Conservation (phyloP, 78 protist genomes). For the Dictyostelium brefeldianum region DNA sequence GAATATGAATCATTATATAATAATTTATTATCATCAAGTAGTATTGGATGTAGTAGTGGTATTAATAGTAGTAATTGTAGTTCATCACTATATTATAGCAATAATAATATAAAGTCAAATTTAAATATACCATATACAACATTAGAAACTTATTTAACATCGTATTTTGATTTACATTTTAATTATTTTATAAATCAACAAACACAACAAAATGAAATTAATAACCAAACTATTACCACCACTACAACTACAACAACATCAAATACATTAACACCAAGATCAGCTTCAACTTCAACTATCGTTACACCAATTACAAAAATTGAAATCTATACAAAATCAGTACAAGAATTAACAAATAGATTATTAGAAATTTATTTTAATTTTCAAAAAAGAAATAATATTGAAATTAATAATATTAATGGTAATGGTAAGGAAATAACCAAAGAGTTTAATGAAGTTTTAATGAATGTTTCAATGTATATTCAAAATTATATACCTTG, state of each 20-base stretch:
- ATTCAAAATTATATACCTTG: not conserved
- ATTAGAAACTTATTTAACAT: not conserved
- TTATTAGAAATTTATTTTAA: not conserved
- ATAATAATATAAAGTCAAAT: not conserved
- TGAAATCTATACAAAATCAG: constrained; percentile 7
- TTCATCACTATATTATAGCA: not conserved
- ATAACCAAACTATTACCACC: not conserved
- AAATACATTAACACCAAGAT: not conserved
- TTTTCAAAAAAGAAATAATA: not conserved
- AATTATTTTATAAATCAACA: not conserved
- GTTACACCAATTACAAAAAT: not conserved
- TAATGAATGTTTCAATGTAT: not conserved
- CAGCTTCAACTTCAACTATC: not conserved
- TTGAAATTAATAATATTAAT: not conserved
- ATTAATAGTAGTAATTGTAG: no score
- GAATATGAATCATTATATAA: not conserved
- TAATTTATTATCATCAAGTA: not conserved
- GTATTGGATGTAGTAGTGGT: not conserved
- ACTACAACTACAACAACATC: not conserved
- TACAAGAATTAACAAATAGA: not conserved
- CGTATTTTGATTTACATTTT: constrained; percentile 1
- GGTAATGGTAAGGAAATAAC: not conserved
- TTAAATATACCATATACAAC: not conserved
- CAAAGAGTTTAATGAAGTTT: not conserved
- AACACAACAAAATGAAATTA: not conserved